phyloP scores from a whole-genome alignment of 768 basidiomycete genomes.

The Trametopsis cervina region DNA sequence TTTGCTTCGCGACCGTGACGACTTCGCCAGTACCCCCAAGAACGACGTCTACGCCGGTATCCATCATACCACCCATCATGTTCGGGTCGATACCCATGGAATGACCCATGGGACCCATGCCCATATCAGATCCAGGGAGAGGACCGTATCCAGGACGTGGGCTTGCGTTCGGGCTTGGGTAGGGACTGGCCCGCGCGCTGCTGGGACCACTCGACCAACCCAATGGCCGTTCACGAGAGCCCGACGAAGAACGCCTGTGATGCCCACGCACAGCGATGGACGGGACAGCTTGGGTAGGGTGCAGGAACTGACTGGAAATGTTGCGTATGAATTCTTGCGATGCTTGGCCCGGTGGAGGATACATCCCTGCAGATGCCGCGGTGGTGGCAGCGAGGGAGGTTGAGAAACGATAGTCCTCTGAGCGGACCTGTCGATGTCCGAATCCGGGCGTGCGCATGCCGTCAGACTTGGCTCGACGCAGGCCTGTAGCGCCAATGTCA shows the following conservation, averaged over 20 bases:
- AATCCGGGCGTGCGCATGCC: slow-evolving; percentile 24
- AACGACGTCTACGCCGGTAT: slow-evolving; percentile 11
- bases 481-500: slow-evolving; percentile 24
- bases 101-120: slow-evolving; percentile 10
- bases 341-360: slow-evolving; percentile 25
- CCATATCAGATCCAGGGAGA: slow-evolving; percentile 24
- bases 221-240: slow-evolving; percentile 28
- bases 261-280: slow-evolving; percentile 32
- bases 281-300: slow-evolving; percentile 31
- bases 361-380: slow-evolving; percentile 8
- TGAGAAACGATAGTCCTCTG: slow-evolving; percentile 48
- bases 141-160: slow-evolving; percentile 49
- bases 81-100: slow-evolving; percentile 10
- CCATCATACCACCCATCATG: slow-evolving; percentile 13
- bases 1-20: slow-evolving; percentile 45
- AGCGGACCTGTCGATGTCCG: slow-evolving; percentile 46
- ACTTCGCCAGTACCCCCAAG: slow-evolving; percentile 10
- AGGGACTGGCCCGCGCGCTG: slow-evolving; percentile 45
- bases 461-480: slow-evolving; percentile 51
- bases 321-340: slow-evolving; percentile 35
- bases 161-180: slow-evolving; percentile 62
- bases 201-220: slow-evolving; percentile 16
- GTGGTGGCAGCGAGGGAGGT: slow-evolving; percentile 24
- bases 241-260: slow-evolving; percentile 35
- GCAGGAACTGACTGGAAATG: slow-evolving; percentile 32